phyloP scores from a whole-genome alignment of 441 rosid genomes.

The Kokia cookei region DNA sequence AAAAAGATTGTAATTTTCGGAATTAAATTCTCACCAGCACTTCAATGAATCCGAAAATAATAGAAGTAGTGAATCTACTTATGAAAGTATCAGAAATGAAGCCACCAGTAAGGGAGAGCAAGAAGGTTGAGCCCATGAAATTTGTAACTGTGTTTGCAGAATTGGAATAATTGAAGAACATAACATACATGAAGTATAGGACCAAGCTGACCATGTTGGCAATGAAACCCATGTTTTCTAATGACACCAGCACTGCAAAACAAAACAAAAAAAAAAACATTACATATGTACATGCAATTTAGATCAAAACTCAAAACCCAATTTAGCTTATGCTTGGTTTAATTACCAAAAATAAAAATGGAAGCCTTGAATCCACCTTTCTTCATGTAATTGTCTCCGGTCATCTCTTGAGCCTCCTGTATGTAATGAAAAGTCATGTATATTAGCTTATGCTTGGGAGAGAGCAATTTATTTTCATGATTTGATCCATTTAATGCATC shows the following conservation, averaged over 20 bases:
- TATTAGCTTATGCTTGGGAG: too few relatives aligned
- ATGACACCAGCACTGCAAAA: slow-evolving; percentile 18
- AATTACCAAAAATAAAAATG: slow-evolving; percentile 32
- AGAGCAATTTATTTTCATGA: too few relatives aligned
- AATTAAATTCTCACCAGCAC: slow-evolving; percentile 23
- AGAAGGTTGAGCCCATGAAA: slow-evolving; percentile 44
- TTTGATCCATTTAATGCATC: too few relatives aligned
- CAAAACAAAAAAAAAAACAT: not conserved
- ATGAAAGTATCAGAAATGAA: slow-evolving; percentile 50
- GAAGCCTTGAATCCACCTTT: slow-evolving; percentile 58
- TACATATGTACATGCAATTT: not conserved
- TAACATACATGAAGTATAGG: slow-evolving; percentile 28
- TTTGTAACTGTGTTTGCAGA: slow-evolving; percentile 50
- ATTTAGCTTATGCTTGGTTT: not conserved
- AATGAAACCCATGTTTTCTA: slow-evolving; percentile 57
- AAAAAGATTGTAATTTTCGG: not conserved
- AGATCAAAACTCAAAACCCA: not conserved
- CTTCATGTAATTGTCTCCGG: not conserved
- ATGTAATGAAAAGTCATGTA: not conserved
- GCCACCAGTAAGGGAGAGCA: slow-evolving; percentile 46
- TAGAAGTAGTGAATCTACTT: slow-evolving; percentile 27
- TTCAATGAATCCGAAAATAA: slow-evolving; percentile 43
- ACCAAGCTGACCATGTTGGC: slow-evolving; percentile 48
- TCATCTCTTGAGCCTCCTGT: slow-evolving; percentile 12
- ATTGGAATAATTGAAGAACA: slow-evolving; percentile 26